Percentiles rank a stretch among this genome's conserved stretches.
Conservation (phyloP, 75 land plant species). For the Pinus tabuliformis region DNA sequence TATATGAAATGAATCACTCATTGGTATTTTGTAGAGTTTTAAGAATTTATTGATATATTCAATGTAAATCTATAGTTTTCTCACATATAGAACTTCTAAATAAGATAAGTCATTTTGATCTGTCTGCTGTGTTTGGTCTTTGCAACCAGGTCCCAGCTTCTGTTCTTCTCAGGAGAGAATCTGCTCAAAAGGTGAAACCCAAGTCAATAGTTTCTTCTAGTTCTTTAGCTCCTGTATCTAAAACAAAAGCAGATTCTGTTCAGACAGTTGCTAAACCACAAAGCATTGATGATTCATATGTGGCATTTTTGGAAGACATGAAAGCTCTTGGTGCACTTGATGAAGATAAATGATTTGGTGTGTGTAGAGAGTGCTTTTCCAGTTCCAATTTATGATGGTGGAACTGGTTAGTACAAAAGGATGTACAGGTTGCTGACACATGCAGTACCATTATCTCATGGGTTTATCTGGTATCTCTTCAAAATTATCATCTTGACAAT, state of each 20-base stretch:
- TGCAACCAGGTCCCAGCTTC: conserved; percentile 91
- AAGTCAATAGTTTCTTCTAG: conserved; percentile 36
- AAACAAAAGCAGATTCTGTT: conserved; percentile 11
- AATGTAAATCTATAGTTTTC: background rate
- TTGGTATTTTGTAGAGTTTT: background rate
- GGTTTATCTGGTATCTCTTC: too few species aligned
- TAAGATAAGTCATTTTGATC: background rate
- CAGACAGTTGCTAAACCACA: conserved; percentile 56
- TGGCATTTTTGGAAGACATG: conserved; percentile 98
- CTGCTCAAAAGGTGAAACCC: conserved; percentile 66
- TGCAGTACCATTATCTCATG: too few species aligned
- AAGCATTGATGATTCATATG: conserved; percentile 92
- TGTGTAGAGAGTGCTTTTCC: too few species aligned
- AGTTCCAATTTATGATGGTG: too few species aligned
- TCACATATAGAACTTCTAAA: background rate
- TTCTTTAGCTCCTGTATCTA: conserved; percentile 15
- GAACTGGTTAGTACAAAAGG: too few species aligned
- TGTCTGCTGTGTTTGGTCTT: background rate
- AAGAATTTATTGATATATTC: too few species aligned
- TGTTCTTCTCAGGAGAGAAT: conserved; percentile 91
- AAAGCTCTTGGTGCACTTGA: conserved; percentile 98
- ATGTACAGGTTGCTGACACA: too few species aligned
- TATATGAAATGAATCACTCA: background rate
- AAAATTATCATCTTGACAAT: too few species aligned
- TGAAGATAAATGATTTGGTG: background rate